Conservation (phyloP, 1,139 yeast genomes). For the Diutina catenulata region DNA sequence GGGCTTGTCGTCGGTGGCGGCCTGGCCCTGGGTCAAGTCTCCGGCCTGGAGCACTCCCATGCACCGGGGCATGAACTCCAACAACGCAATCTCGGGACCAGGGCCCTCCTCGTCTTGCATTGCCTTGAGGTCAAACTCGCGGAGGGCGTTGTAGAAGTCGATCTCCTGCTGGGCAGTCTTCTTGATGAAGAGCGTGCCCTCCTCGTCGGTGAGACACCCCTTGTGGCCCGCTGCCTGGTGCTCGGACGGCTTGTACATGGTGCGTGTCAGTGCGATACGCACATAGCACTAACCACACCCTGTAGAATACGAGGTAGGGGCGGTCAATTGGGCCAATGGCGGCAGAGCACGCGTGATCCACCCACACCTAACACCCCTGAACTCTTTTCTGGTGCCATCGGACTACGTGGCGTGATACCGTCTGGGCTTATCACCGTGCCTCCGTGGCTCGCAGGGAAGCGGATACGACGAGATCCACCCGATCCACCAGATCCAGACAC, state of each 20-base stretch:
- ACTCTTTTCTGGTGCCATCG: no score
- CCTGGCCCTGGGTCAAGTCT: conserved; percentile 6
- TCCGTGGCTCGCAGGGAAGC: no score
- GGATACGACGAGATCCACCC: no score
- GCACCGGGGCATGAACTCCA: conserved; percentile 42
- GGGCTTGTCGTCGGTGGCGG: conserved; percentile 8
- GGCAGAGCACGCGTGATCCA: no score
- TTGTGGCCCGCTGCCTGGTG: conserved; percentile 85
- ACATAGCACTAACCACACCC: no score
- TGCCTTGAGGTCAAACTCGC: conserved; percentile 12
- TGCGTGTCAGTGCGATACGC: not conserved
- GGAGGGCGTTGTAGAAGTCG: conserved; percentile 44
- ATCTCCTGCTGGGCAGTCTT: conserved; percentile 54
- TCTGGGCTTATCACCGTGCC: no score
- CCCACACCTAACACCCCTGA: no score
- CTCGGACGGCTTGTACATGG: not conserved
- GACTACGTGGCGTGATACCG: no score
- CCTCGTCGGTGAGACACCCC: conserved; percentile 45
- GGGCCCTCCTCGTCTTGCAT: conserved; percentile 12
- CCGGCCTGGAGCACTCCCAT: conserved; percentile 30
- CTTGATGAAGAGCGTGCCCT: conserved; percentile 64
- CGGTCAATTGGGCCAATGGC: no score
- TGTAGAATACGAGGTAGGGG: no score
- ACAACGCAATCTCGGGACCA: conserved; percentile 25
- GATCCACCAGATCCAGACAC: no score